phyloP scores from a whole-genome alignment of 176 grass and related monocot genomes.

The Otatea glauca region DNA sequence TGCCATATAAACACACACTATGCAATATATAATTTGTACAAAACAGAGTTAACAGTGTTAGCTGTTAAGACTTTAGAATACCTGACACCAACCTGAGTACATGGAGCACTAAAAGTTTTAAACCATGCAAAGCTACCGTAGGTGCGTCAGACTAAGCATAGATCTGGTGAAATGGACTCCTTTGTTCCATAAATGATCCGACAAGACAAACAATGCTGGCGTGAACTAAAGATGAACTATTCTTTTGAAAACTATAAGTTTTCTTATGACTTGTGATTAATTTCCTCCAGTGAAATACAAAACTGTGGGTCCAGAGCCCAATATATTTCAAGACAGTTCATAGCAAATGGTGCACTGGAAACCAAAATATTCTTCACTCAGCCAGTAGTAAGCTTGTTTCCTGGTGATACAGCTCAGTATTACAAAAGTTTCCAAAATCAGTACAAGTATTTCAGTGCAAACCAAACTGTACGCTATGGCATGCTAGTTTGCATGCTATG shows the following conservation, averaged over 20 bases:
- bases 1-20: not conserved
- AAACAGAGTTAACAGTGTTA: not conserved
- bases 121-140: not conserved
- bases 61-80: not conserved
- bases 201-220: not conserved
- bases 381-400: not conserved
- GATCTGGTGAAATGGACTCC: not conserved
- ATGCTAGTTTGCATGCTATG: not conserved
- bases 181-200: constrained; percentile 18
- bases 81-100: not conserved
- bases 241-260: constrained; percentile 7
- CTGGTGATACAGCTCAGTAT: not conserved
- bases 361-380: not conserved
- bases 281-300: not conserved
- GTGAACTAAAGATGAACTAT: not conserved
- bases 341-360: not conserved
- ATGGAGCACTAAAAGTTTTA: not conserved
- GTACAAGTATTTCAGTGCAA: not conserved
- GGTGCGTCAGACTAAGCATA: not conserved
- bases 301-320: not conserved
- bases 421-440: not conserved
- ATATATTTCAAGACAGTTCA: not conserved
- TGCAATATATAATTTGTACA: not conserved
- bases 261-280: not conserved
- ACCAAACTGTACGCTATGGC: not conserved